Evolutionary conservation across 208 protist genomes (phyloP), one percentile per base, ranked within the genome.

Genomic region (Acanthamoeba triangularis): DNA sequence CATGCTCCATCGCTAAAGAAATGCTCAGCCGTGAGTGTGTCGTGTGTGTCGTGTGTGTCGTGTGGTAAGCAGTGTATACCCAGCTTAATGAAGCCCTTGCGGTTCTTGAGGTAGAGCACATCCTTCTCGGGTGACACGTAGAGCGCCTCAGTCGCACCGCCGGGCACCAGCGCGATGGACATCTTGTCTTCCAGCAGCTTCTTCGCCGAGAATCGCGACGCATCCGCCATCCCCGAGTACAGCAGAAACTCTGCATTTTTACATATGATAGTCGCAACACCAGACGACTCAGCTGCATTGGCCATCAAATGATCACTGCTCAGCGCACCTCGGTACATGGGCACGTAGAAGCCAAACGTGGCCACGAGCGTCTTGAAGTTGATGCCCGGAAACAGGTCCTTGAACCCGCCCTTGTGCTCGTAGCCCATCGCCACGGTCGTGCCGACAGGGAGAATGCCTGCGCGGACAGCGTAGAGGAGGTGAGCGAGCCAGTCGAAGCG

Each of bases 181-280:
- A 56, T 56, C 30, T 76, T 74, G 28, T 76, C 65, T 2, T 76
- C 28, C 20, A 93, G 65, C n/a, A 93, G 87, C 87, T 76, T 93
- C 61, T 76, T 93, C 11, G 87, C 87, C 20, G 61, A 78, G 87
- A 93, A 93, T 18, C 65, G 56, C 6, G 87, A 67, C 8, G 87
- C 87, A 41, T 93, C 87, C 0, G 87, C 87, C 56, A 93, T 78
- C 18, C 87, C 87, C 23, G 87, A 67, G 47, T 93, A 93, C 20
- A 93, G 87, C 44, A 93, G 59, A 18, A 93, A 76, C 87, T 93
- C 87, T n/a, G n/a, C n/a, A n/a, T n/a, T n/a, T n/a, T n/a, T n/a
- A n/a, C n/a, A n/a, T n/a, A n/a, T n/a, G n/a, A n/a, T n/a, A n/a
- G n/a, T n/a, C n/a, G n/a, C n/a, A n/a, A n/a, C n/a, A n/a, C n/a